phyloP scores from a whole-genome alignment of 768 basidiomycete genomes.

The Russula ochroleuca region DNA sequence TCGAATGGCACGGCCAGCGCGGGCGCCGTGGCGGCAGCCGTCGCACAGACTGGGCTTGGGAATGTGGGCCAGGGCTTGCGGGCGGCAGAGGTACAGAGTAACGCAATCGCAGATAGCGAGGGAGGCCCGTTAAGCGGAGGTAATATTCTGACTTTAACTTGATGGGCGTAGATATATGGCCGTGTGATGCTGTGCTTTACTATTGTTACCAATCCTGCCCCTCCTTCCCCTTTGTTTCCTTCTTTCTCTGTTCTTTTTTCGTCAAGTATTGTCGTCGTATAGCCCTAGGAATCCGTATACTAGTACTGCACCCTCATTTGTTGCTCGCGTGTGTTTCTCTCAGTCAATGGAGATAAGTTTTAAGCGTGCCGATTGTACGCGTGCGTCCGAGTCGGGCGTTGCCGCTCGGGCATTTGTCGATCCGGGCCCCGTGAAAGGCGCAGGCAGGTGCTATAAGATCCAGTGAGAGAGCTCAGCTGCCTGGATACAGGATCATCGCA shows the following conservation, averaged over 20 bases:
- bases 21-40: slow-evolving; percentile 32
- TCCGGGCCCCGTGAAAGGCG: no score
- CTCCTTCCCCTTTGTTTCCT: not conserved
- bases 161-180: slow-evolving; percentile 27
- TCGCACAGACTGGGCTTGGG: slow-evolving; percentile 43
- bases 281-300: slow-evolving; percentile 25
- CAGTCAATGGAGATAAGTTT: no score
- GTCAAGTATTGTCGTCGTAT: slow-evolving; percentile 25
- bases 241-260: slow-evolving; percentile 11
- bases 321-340: not conserved
- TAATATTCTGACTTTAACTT: slow-evolving; percentile 47
- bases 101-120: slow-evolving; percentile 46
- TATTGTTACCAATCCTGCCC: not conserved
- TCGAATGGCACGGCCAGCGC: slow-evolving; percentile 33
- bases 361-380: no score
- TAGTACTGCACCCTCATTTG: slow-evolving; percentile 4
- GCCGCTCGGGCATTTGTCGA: no score
- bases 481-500: no score
- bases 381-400: no score
- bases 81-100: slow-evolving; percentile 48
- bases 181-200: not conserved
- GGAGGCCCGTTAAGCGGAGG: slow-evolving; percentile 55
- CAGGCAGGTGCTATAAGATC: no score
- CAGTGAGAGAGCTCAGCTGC: no score
- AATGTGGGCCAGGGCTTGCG: slow-evolving; percentile 59